These are phyloP conservation scores for Dendrobium officinale DNA, from an alignment of 106 monocot genomes.

Conservation along the genomic window DNA sequence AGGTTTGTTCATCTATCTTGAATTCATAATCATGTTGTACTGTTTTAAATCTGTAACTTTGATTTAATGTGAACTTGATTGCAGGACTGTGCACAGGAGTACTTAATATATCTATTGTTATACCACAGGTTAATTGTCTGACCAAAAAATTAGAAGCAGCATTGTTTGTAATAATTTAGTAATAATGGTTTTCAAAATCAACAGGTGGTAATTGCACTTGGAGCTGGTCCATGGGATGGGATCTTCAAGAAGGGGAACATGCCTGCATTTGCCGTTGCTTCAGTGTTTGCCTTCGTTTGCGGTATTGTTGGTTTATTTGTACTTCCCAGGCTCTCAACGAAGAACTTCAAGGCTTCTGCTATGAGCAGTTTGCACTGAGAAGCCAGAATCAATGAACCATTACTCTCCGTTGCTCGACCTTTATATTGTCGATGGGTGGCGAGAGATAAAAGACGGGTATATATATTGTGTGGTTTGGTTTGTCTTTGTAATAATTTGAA, in stretches of 20 bases:
- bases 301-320: slow-evolving; percentile 29
- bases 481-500: no score
- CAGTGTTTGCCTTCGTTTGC: slow-evolving; percentile 37
- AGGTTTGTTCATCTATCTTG: slow-evolving; percentile 29
- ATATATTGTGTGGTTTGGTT: no score
- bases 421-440: no score
- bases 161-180: background rate
- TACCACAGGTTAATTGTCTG: slow-evolving; percentile 60
- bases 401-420: no score
- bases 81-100: slow-evolving; percentile 84
- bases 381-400: no score
- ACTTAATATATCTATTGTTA: slow-evolving; percentile 91
- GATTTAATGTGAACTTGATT: background rate
- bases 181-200: background rate
- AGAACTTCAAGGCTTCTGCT: slow-evolving; percentile 19
- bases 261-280: slow-evolving; percentile 68
- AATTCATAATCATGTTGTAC: background rate
- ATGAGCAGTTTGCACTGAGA: slow-evolving; percentile 34
- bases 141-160: background rate
- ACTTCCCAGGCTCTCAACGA: slow-evolving; percentile 43
- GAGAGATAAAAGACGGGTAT: no score
- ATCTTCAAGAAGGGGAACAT: slow-evolving; percentile 68
- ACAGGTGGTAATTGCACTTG: slow-evolving; percentile 71
- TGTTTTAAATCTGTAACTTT: background rate
- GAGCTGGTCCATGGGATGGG: slow-evolving; percentile 83